Conservation (phyloP, 179 eudicot genomes). For the Gypsophila paniculata region DNA sequence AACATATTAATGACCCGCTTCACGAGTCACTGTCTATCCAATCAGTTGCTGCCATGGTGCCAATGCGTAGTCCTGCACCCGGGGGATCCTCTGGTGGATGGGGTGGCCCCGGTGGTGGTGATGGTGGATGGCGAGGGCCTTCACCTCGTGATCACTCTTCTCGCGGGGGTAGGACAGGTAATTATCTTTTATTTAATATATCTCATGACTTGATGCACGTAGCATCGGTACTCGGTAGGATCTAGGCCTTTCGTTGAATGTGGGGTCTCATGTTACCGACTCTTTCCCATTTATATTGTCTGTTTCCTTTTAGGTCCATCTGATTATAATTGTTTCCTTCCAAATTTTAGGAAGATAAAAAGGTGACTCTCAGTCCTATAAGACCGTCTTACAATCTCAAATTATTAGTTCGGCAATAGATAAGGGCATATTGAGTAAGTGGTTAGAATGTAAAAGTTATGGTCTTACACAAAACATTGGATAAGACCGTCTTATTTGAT, state of each 20-base stretch:
- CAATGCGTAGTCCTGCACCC: conserved; percentile 78
- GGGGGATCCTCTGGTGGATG: conserved; percentile 69
- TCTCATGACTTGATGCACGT: not conserved
- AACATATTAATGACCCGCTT: conserved; percentile 80
- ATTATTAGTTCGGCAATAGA: too few species aligned
- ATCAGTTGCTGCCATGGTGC: conserved; percentile 96
- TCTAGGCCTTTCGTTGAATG: not conserved
- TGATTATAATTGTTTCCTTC: too few species aligned
- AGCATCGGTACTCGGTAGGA: not conserved
- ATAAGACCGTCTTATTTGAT: too few species aligned
- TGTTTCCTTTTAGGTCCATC: too few species aligned
- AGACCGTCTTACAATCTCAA: too few species aligned
- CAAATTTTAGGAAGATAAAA: too few species aligned
- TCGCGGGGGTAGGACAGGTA: conserved; percentile 59
- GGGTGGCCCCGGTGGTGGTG: conserved; percentile 50
- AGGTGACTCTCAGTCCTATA: too few species aligned
- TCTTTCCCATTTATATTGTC: too few species aligned
- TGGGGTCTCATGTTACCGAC: not conserved
- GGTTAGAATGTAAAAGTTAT: too few species aligned
- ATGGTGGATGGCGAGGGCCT: conserved; percentile 63
- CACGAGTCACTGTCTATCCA: conserved; percentile 70
- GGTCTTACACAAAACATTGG: too few species aligned
- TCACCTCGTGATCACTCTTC: conserved; percentile 54
- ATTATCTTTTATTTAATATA: not conserved
- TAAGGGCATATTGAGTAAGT: too few species aligned